Evolutionary conservation across 768 basidiomycete species (phyloP), one percentile per base, ranked within the genome.

Genomic region (Russula vinacea): DNA sequence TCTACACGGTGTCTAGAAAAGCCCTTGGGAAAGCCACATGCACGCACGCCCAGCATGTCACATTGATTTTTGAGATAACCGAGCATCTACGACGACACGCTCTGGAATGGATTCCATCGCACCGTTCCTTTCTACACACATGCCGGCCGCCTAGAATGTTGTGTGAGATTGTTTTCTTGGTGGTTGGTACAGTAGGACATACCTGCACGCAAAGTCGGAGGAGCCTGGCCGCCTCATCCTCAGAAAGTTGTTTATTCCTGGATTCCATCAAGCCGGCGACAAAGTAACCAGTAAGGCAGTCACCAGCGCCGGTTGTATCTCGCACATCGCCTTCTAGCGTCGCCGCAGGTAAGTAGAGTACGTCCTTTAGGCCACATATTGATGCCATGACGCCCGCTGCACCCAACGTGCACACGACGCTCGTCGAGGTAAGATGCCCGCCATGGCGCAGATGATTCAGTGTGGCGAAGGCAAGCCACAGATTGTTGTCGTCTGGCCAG

Each of bases 271-370:
- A 73, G 0, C 81, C 83, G 14, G 78, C 75, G 16, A 85, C 80
- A 66, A 86, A 78, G 67, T 84, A 87, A 14, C 85, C 85, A 0
- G 84, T 79, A 70, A 85, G 86, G 64, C 84, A 85, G 67, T 87
- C 85, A 0, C 85, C 85, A 1, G 85, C 85, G 11, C 85, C 85
- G 0, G 85, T 87, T 3, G 84, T 85, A 69, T 87, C 84, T 40
- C 60, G 52, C 35, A 73, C 67, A 17, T 71, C 67, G 5, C 77
- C 80, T 40, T 75, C 64, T 16, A 85, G 71, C 51, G 71, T 72
- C 2, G 79, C 79, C 5, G 84, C 84, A 1, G 82, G 83, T n/a
- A 83, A 65, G 62, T 78, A 75, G 22, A 74, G 19, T 13, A 62
- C 55, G 39, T 81, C 74, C 33, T 45, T 54, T 29, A 55, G n/a